phyloP scores from a whole-genome alignment of 2,329 filamentous ascomycete species.

The Neopestalotiopsis sp. region DNA sequence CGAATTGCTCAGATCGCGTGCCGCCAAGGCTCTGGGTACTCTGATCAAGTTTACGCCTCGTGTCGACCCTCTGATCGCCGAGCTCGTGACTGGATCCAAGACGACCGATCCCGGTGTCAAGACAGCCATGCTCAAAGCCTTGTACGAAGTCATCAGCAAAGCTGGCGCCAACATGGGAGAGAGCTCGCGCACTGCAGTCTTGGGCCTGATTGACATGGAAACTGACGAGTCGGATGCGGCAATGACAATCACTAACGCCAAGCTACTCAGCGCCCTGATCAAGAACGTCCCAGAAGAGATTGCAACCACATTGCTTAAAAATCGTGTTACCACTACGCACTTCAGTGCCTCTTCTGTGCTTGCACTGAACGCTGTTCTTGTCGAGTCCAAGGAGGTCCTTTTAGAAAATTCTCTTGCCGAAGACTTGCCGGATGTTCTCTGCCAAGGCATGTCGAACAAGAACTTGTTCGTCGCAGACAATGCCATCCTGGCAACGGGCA shows the following conservation, averaged over 20 bases:
- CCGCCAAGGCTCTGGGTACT: conserved; percentile 92
- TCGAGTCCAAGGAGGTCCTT: conserved; percentile 77
- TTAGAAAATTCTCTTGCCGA: conserved; percentile 69
- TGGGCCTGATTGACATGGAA: conserved; percentile 87
- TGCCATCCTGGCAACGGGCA: conserved; percentile 85
- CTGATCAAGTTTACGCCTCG: conserved; percentile 94
- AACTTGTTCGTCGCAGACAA: conserved; percentile 87
- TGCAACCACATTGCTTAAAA: conserved; percentile 64
- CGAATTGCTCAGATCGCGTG: conserved; percentile 83
- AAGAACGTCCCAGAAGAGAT: conserved; percentile 81
- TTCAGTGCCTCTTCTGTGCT: conserved; percentile 81
- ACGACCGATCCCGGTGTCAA: conserved; percentile 85
- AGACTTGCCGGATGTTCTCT: conserved; percentile 78
- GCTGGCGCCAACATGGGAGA: conserved; percentile 96
- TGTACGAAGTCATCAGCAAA: conserved; percentile 96
- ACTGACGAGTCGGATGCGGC: conserved; percentile 73
- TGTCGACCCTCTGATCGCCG: conserved; percentile 89
- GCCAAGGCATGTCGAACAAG: conserved; percentile 78
- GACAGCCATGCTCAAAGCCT: conserved; percentile 94
- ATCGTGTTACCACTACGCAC: conserved; percentile 78
- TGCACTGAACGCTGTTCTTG: conserved; percentile 84
- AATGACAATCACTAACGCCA: conserved; percentile 89
- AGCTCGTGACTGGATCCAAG: conserved; percentile 94
- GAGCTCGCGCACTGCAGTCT: conserved; percentile 80
- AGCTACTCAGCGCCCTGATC: conserved; percentile 85